phyloP scores from a whole-genome alignment of 1,139 yeast genomes.

The Lodderomyces metapsilosis region DNA sequence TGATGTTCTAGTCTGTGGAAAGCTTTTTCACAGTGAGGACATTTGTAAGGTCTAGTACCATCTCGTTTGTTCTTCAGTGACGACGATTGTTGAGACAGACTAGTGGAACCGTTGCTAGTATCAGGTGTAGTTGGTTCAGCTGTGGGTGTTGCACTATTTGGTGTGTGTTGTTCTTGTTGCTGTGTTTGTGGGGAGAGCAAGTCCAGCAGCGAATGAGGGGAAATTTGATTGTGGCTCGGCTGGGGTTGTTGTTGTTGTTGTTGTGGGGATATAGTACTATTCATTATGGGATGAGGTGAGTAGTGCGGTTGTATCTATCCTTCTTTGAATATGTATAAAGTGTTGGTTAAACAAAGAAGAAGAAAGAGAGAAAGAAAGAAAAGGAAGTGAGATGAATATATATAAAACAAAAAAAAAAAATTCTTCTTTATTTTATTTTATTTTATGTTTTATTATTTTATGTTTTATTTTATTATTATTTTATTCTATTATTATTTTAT shows the following conservation, averaged over 20 bases:
- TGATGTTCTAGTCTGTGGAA: slow-evolving; percentile 92
- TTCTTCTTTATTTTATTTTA: too few relatives aligned
- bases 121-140: neutral
- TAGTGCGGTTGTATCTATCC: too few relatives aligned
- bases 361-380: too few relatives aligned
- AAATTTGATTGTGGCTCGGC: slow-evolving; percentile 2
- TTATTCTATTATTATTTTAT: too few relatives aligned
- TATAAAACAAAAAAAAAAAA: neutral
- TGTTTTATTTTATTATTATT: too few relatives aligned
- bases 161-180: slow-evolving; percentile 2
- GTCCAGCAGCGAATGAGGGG: slow-evolving; percentile 1
- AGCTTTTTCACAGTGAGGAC: slow-evolving; percentile 89
- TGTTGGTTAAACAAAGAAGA: neutral
- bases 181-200: slow-evolving; percentile 1
- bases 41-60: slow-evolving; percentile 70
- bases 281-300: slow-evolving; percentile 1
- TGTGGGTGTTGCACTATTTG: neutral
- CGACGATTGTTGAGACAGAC: neutral
- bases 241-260: slow-evolving; percentile 3
- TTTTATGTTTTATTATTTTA: too few relatives aligned
- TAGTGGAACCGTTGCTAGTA: neutral
- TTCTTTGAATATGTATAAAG: neutral
- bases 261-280: neutral
- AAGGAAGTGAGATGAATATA: neutral
- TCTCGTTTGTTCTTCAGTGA: slow-evolving; percentile 18